Evolutionary conservation across 768 basidiomycete species (phyloP).

Genomic region (Pleurotus ostreatus): DNA sequence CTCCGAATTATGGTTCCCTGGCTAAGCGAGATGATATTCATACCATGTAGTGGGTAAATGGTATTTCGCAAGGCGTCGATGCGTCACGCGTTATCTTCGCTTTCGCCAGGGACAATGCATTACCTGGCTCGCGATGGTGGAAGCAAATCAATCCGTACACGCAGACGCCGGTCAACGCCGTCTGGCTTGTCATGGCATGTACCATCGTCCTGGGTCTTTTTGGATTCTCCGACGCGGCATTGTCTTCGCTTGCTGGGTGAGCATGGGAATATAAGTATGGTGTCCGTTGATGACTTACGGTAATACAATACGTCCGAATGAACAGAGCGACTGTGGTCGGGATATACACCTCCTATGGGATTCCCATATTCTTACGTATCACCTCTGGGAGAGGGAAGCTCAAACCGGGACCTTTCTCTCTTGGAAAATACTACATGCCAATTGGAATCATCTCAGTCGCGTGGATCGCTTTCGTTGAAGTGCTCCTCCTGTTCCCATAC

Average conservation of each 20-base stretch:
- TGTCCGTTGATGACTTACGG: background rate
- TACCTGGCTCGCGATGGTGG: conserved; percentile 34
- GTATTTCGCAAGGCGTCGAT: conserved; percentile 62
- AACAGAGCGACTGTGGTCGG: conserved; percentile 27
- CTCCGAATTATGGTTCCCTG: background rate
- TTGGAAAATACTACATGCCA: conserved; percentile 23
- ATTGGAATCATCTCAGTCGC: conserved; percentile 24
- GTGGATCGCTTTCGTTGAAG: conserved; percentile 29
- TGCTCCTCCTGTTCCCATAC: conserved; percentile 29
- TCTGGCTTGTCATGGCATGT: conserved; percentile 32
- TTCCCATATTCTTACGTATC: conserved; percentile 31
- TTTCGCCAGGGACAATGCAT: conserved; percentile 42
- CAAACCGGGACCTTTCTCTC: conserved; percentile 29
- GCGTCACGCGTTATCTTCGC: conserved; percentile 64
- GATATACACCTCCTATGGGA: conserved; percentile 32
- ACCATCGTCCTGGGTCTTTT: conserved; percentile 27
- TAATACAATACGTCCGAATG: background rate
- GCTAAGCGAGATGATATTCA: background rate
- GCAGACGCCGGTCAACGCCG: conserved; percentile 33
- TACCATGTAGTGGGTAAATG: conserved; percentile 47
- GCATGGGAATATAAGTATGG: background rate
- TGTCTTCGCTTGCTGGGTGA: conserved; percentile 31
- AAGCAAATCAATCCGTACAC: conserved; percentile 27
- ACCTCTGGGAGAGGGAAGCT: conserved; percentile 28
- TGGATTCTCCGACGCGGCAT: conserved; percentile 27